Evolutionary conservation across 352 stramenopile species (phyloP).

Genomic region (Aphanomyces stellatus): DNA sequence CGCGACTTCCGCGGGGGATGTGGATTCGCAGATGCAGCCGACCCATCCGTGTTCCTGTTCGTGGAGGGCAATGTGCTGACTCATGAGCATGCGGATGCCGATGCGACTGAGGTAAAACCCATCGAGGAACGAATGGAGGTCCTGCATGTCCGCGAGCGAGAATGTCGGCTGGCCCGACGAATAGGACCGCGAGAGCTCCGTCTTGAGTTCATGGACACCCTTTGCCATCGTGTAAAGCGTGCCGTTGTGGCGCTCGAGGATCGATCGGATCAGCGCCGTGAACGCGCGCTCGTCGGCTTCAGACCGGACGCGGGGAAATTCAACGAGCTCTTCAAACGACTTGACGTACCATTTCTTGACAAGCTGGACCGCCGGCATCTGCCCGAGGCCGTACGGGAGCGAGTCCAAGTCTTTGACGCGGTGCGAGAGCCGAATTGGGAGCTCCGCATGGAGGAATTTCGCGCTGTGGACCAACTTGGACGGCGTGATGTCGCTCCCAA

Average conservation of each 20-base stretch:
- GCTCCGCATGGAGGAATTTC: constrained; percentile 95
- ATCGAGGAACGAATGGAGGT: constrained; percentile 98
- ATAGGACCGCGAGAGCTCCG: constrained; percentile 40
- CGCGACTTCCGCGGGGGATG: constrained; percentile 94
- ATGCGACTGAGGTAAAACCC: constrained; percentile 99
- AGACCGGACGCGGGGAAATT: constrained; percentile 75
- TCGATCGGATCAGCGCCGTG: constrained; percentile 90
- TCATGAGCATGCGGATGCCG: constrained; percentile 99
- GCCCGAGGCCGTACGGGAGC: constrained; percentile 89
- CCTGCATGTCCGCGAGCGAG: constrained; percentile 85
- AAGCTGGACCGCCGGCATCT: constrained; percentile 90
- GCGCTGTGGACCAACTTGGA: constrained; percentile 88
- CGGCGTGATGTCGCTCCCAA: constrained; percentile 67
- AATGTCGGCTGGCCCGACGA: constrained; percentile 31
- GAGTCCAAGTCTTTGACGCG: constrained; percentile 93
- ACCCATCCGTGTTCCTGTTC: constrained; percentile 83
- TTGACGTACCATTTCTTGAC: constrained; percentile 97
- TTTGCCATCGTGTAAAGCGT: constrained; percentile 99
- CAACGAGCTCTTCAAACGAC: constrained; percentile 92
- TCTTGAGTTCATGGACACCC: constrained; percentile 96
- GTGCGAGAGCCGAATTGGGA: constrained; percentile 97
- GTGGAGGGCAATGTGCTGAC: constrained; percentile 97
- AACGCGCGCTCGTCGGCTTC: constrained; percentile 89
- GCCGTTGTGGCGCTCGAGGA: constrained; percentile 96
- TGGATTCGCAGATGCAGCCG: constrained; percentile 94